phyloP scores from a whole-genome alignment of 2,329 filamentous ascomycete species.

The Tolypocladium tundrense region DNA sequence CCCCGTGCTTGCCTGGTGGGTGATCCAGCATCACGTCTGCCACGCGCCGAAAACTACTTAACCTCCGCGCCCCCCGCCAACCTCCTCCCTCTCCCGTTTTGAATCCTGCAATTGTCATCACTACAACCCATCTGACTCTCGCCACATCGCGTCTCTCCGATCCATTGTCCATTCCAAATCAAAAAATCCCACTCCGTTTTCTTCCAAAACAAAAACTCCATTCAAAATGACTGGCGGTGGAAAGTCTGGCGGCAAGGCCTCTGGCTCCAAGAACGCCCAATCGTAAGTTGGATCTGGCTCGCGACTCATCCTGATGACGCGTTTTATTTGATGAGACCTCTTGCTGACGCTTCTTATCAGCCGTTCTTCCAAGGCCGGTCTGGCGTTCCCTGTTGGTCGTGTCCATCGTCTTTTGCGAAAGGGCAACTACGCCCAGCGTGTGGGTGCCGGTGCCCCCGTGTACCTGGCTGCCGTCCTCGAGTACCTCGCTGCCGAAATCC shows the following conservation, averaged over 20 bases:
- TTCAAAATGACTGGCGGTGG: slow-evolving; percentile 99
- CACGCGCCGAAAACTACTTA: slow-evolving; percentile 48
- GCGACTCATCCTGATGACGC: neutral
- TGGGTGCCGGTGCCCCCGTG: slow-evolving; percentile 94
- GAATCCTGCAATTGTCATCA: slow-evolving; percentile 25
- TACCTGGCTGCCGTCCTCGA: slow-evolving; percentile 97
- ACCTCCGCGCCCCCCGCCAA: slow-evolving; percentile 36
- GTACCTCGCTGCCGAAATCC: slow-evolving; percentile 97
- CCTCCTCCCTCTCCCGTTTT: slow-evolving; percentile 21
- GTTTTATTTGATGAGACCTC: neutral
- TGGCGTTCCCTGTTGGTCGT: slow-evolving; percentile 98
- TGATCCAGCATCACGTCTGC: slow-evolving; percentile 40
- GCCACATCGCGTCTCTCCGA: neutral
- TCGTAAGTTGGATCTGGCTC: slow-evolving; percentile 58
- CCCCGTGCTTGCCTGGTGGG: slow-evolving; percentile 13
- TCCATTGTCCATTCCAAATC: neutral
- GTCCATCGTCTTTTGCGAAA: slow-evolving; percentile 98
- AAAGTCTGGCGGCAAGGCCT: slow-evolving; percentile 99
- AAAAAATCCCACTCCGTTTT: neutral
- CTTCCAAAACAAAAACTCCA: slow-evolving; percentile 18
- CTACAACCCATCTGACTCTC: slow-evolving; percentile 22
- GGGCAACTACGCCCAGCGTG: slow-evolving; percentile 99
- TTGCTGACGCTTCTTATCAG: slow-evolving; percentile 33
- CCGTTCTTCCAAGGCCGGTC: slow-evolving; percentile 97
- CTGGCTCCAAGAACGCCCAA: slow-evolving; percentile 97